Evolutionary conservation across 1,284 basidiomycete genomes (phyloP), one percentile per base, ranked within the genome.

Genomic region (Omphalotus olearius): DNA sequence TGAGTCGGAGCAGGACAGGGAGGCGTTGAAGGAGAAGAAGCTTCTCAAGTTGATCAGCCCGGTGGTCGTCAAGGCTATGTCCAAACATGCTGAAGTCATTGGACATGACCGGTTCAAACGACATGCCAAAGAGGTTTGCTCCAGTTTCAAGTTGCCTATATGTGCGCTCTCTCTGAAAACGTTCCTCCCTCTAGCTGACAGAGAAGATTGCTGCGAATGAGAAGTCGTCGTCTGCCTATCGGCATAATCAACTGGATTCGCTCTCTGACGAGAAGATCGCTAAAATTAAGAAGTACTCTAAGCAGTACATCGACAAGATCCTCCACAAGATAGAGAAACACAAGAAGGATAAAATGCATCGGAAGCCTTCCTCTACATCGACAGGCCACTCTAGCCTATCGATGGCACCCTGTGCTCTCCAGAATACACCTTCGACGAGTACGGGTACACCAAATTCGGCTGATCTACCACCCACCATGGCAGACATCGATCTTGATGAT

Each of bases 221-320:
- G 76, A 95, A 93, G 71, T 94, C 92, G 65, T 85, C 89, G 3
- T 69, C 80, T n/a, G 81, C 79, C 35, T 96, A 88, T 65, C 78
- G 77, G 52, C 79, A 87, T 20, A 78, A 78, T 28, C 79, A 79
- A 44, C 76, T 93, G 42, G 90, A 93, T 6, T 50, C 76, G 9
- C 75, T 99, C 9, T 84, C 91, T 1, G 88, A 93, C 0, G 93
- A 98, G 56, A 98, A 98, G 66, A 72, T 78, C 41, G 64, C 68
- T 43, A 98, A 98, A 74, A 93, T 99, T 66, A 97, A 94, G 71
- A 83, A 89, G 60, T 99, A 96, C 66, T 79, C 91, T 37, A 93
- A 95, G 66, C 93, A 96, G 45, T 99, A 87, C 63, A 83, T 90
- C 49, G 65, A 70, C 47, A 90, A 90, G 66, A 66, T 89, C 10